phyloP scores from a whole-genome alignment of 768 basidiomycete species.

The Sarcomyxa edulis region DNA sequence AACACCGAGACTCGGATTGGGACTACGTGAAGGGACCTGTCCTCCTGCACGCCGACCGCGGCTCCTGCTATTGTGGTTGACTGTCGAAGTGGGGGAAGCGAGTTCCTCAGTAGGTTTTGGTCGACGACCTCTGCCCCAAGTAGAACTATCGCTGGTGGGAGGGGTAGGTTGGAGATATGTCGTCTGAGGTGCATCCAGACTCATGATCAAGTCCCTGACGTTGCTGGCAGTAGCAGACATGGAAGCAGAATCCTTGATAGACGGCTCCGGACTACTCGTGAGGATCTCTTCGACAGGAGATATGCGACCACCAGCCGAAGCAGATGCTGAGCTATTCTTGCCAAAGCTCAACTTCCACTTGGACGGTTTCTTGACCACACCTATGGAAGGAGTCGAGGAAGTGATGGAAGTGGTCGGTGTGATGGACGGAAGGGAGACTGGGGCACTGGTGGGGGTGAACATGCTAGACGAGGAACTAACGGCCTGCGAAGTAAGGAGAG shows the following conservation, averaged over 20 bases:
- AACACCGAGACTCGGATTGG: slow-evolving; percentile 14
- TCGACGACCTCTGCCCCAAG: slow-evolving; percentile 48
- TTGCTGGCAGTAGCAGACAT: slow-evolving; percentile 74
- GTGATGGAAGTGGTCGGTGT: slow-evolving; percentile 17
- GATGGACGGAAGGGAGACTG: slow-evolving; percentile 13
- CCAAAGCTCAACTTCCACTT: slow-evolving; percentile 82
- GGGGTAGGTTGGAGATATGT: slow-evolving; percentile 16
- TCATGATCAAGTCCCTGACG: slow-evolving; percentile 72
- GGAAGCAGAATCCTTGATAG: slow-evolving; percentile 7
- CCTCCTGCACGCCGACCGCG: background rate
- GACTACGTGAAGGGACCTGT: slow-evolving; percentile 17
- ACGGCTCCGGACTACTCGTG: background rate
- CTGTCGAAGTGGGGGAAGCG: slow-evolving; percentile 12
- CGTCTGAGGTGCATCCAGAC: slow-evolving; percentile 44
- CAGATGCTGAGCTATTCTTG: slow-evolving; percentile 38
- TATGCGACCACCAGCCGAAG: slow-evolving; percentile 29
- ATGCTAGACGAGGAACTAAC: too few relatives aligned
- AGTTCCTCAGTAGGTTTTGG: slow-evolving; percentile 15
- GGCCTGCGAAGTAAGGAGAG: too few relatives aligned
- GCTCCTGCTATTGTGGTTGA: slow-evolving; percentile 9
- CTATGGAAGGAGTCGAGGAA: slow-evolving; percentile 29
- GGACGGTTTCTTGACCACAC: slow-evolving; percentile 67
- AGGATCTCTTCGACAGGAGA: slow-evolving; percentile 36
- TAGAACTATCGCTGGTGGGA: slow-evolving; percentile 34
- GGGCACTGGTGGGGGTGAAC: slow-evolving; percentile 8